These are phyloP conservation scores for Magnolia kwangsiensis DNA, from an alignment of 164 flowering plant species.

Conservation along the genomic window DNA sequence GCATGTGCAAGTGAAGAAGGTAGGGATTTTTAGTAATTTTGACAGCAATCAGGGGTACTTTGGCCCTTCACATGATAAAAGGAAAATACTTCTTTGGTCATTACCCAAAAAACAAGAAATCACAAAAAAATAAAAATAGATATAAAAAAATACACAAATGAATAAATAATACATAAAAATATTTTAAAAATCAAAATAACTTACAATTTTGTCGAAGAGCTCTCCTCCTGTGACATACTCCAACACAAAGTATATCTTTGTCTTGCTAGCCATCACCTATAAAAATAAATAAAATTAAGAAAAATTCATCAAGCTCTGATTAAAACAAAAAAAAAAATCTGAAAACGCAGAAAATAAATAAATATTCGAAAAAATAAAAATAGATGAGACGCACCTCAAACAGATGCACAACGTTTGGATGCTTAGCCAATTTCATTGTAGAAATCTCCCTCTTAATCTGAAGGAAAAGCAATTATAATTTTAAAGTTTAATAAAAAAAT, in stretches of 20 bases:
- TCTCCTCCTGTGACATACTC: conserved; percentile 19
- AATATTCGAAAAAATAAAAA: background rate
- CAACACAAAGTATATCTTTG: conserved; percentile 16
- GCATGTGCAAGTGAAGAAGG: background rate
- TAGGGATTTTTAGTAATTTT: background rate
- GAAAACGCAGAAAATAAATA: background rate
- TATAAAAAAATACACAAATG: background rate
- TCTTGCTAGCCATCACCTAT: conserved; percentile 21
- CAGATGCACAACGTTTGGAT: conserved; percentile 16
- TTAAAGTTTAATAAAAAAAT: background rate
- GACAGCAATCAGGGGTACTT: background rate
- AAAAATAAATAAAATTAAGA: background rate
- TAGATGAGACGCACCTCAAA: conserved; percentile 9
- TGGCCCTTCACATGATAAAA: background rate
- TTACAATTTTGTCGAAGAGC: conserved; percentile 15
- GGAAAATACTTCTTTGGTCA: background rate
- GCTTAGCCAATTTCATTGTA: conserved; percentile 14
- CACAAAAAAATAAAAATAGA: background rate
- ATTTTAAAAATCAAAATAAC: background rate
- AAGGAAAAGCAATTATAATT: background rate
- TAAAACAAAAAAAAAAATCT: background rate
- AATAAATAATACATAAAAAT: background rate
- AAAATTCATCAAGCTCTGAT: background rate
- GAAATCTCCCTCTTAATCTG: conserved; percentile 17
- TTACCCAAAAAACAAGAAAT: background rate